Conservation (phyloP, 192 early-diverging fungal genomes). For the Backusella westeae region DNA sequence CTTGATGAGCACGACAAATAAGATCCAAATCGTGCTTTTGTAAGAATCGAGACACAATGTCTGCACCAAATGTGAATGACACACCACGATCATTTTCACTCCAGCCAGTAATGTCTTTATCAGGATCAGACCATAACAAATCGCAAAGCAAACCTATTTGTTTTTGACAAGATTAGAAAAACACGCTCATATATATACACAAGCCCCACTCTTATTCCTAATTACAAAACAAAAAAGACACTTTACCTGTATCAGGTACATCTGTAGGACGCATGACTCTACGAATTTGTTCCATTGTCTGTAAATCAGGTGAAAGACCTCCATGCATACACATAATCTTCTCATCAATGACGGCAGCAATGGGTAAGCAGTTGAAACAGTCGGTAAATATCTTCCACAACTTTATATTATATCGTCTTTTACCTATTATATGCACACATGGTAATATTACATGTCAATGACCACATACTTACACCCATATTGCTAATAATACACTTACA, state of each 20-base stretch:
- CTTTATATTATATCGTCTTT: conserved; percentile 96
- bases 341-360: conserved; percentile 96
- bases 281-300: conserved; percentile 97
- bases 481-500: conserved; percentile 50
- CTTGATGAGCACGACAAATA: conserved; percentile 98
- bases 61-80: conserved; percentile 95
- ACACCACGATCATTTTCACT: conserved; percentile 97
- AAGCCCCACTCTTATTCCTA: neutral
- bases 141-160: conserved; percentile 83
- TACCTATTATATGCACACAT: conserved; percentile 51
- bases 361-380: conserved; percentile 97
- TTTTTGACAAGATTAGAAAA: neutral
- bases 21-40: conserved; percentile 97
- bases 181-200: neutral
- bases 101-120: conserved; percentile 95
- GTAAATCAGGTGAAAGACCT: conserved; percentile 93
- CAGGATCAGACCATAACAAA: conserved; percentile 95
- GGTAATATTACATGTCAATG: too few species aligned
- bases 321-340: conserved; percentile 99
- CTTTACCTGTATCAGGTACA: conserved; percentile 90
- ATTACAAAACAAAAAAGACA: neutral
- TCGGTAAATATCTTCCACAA: conserved; percentile 99
- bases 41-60: conserved; percentile 89
- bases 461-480: too few species aligned
- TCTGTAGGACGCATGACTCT: conserved; percentile 97